Base-by-base conservation (phyloP, 1,139 yeast genomes). In the Saccharomyces hybrid region DNA sequence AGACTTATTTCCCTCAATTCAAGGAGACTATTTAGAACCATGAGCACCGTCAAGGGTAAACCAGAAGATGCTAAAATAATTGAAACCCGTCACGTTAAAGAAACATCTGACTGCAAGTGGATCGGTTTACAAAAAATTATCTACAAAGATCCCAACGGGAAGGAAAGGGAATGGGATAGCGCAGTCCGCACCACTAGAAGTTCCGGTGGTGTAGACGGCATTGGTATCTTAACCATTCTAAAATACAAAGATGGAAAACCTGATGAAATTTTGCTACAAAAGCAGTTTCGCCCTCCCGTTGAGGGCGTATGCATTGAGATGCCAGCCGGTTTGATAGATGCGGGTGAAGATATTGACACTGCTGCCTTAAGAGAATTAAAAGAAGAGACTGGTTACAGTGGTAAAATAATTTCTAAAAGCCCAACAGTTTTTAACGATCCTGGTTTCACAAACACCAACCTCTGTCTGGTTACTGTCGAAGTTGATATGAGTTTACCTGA, bases 271-370 rank as follows among this genome's bases (percentile, higher is more conserved):
- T 79, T 91, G 2, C 75, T 91, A 32, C 93, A 88, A 63, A 88
- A 87, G 67, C 98, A 91, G 68, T 91, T 86, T 72, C 78, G 99
- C 55, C 97, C 98, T 1, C 98, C 99, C 1, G 86, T 87, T 8
- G 84, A 80, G 54, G 90, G 89, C 27, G 89, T 91, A 2, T 86
- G 93, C 65, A 83, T 93, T 59, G 99, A 93, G 70, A 78, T 91
- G 64, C 99, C 99, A 0, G 99, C 99, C 0, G 99, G 99, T 0
- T 75, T 93, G 57, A 79, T 93, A 49, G 99, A 93, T 69, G 89
- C 95, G 1, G 78, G 81, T 52, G 99, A 93, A 67, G 70, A 85
- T 1, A 73, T 89, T 44, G 90, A 84, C 60, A 71, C 80, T 2
- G 89, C 97, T 38, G 98, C 98, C 0, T 77, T 84, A 54, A 78